Base-by-base conservation (phyloP, 352 stramenopile species). In the Phytophthora sansomeana region DNA sequence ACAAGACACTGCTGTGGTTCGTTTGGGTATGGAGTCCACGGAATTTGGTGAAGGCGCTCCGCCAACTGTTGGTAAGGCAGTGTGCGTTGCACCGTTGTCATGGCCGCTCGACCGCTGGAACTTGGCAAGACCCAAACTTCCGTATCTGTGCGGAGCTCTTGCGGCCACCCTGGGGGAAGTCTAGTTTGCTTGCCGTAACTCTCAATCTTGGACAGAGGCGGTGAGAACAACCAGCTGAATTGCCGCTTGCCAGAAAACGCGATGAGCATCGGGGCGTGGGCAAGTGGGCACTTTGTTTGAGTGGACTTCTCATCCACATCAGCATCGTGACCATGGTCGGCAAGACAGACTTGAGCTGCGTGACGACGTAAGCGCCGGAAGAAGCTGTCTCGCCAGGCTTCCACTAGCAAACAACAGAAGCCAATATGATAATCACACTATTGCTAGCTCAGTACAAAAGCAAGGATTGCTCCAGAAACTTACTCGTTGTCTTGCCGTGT, bases 201-300 rank as follows among this genome's bases (percentile, higher is more conserved):
- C 17, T 90, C 81, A 16, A 91, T 76, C 69, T 85, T 93, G 29
- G 79, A 75, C 21, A 93, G 58, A 14, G 84, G 85, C 6, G 85
- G 81, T 14, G 86, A 78, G 57, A 96, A 96, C 44, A 96, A 59
- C 47, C 75, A 91, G 56, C 83, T 90, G 66, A 95, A 96, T 59
- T 96, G 89, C 17, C 89, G 83, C 65, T 96, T 96, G 14, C 89
- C 89, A 1, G 85, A 90, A 67, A 96, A 96, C 6, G 89, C 89
- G 39, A 96, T 80, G 64, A 96, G 64, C 54, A 90, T 70, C 0
- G 89, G 89, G 1, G 78, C 76, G 52, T 96, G 85, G 0, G 48
- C 63, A 38, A 65, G 62, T 11, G 51, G 24, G 51, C 87, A 95
- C 9, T 32, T 54, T 4, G 44, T 42, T 11, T 17, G 30, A 28